Conservation (phyloP, 2,329 filamentous ascomycete genomes). For the Monosporascus sp. region DNA sequence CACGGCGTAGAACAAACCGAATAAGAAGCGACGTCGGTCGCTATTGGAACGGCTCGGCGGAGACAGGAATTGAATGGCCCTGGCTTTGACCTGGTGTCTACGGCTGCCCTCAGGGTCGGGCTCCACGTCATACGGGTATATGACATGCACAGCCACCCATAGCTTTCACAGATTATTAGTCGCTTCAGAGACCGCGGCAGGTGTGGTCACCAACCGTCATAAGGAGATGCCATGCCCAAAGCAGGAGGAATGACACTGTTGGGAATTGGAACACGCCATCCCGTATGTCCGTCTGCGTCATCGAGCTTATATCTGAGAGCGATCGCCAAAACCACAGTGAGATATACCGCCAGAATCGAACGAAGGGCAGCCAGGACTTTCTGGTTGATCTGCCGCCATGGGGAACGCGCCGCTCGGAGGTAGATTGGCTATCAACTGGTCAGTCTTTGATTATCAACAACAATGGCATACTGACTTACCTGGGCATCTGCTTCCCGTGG, state of each 20-base stretch:
- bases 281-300: constrained; percentile 32
- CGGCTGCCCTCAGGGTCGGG: constrained; percentile 20
- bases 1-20: constrained; percentile 45
- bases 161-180: constrained; percentile 24
- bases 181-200: neutral
- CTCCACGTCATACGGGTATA: constrained; percentile 36
- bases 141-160: constrained; percentile 49
- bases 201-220: constrained; percentile 38
- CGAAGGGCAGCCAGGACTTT: constrained; percentile 40
- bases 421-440: constrained; percentile 40
- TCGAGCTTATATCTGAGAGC: constrained; percentile 41
- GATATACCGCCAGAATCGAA: constrained; percentile 36
- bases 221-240: constrained; percentile 41
- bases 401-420: constrained; percentile 46
- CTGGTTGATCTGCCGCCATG: constrained; percentile 43
- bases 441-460: constrained; percentile 2
- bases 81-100: constrained; percentile 30
- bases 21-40: constrained; percentile 38
- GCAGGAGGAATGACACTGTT: constrained; percentile 35
- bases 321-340: constrained; percentile 36
- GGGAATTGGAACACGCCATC: constrained; percentile 45
- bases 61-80: constrained; percentile 36
- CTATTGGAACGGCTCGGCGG: constrained; percentile 36
- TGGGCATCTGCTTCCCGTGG: constrained; percentile 24
- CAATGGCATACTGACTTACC: constrained; percentile 16